phyloP scores from a whole-genome alignment of 2,329 filamentous ascomycete genomes.

The Hymenoscyphus infarciens region DNA sequence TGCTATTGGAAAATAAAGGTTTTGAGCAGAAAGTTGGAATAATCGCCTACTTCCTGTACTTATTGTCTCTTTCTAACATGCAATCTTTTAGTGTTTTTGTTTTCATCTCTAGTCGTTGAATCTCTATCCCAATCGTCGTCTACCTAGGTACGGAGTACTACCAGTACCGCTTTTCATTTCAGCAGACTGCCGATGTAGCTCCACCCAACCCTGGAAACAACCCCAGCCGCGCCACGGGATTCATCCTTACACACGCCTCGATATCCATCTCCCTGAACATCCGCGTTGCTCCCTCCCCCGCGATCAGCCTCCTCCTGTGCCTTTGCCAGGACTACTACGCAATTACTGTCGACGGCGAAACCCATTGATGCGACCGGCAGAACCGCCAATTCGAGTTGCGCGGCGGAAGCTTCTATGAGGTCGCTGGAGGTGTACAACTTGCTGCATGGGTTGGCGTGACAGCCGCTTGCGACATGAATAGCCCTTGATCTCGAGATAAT shows the following conservation, averaged over 20 bases:
- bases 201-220: too few species aligned
- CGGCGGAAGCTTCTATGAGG: slow-evolving; percentile 23
- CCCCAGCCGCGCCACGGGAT: too few species aligned
- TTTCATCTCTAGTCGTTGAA: too few species aligned
- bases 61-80: too few species aligned
- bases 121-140: too few species aligned
- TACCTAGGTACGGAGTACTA: too few species aligned
- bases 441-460: slow-evolving; percentile 14
- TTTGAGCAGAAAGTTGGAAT: too few species aligned
- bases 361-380: slow-evolving; percentile 7
- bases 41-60: too few species aligned
- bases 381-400: slow-evolving; percentile 9
- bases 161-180: too few species aligned
- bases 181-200: too few species aligned
- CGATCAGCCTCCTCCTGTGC: background rate
- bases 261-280: background rate
- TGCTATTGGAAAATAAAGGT: too few species aligned
- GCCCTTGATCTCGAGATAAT: slow-evolving; percentile 25
- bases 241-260: background rate
- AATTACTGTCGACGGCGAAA: background rate
- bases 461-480: slow-evolving; percentile 29
- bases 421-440: slow-evolving; percentile 13
- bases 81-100: too few species aligned
- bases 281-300: background rate
- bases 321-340: background rate